Evolutionary conservation across 164 flowering plant genomes (phyloP).

Genomic region (Protea cynaroides): DNA sequence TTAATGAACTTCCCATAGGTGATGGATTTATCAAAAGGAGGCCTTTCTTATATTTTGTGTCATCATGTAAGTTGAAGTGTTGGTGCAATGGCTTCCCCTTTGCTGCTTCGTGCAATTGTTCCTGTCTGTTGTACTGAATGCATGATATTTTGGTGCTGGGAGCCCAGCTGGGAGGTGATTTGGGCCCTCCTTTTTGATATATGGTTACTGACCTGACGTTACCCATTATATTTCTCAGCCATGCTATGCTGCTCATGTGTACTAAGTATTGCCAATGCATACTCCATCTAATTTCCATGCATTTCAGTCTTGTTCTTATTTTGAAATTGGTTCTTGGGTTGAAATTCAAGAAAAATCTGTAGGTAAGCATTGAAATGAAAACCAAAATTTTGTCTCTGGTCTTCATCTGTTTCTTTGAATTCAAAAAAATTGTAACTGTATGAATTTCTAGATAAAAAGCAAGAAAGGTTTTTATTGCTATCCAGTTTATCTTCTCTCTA

Average conservation of each 20-base stretch:
- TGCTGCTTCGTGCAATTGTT: neutral
- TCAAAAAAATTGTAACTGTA: too few relatives aligned
- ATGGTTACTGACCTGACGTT: too few relatives aligned
- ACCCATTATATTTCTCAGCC: neutral
- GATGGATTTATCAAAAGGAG: neutral
- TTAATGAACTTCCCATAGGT: neutral
- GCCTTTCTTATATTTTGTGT: neutral
- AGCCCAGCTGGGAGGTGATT: conserved; percentile 4
- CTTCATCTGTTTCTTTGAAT: too few relatives aligned
- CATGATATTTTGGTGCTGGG: neutral
- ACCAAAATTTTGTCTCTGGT: too few relatives aligned
- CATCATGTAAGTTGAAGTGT: neutral
- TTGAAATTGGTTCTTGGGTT: too few relatives aligned
- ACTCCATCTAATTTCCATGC: neutral
- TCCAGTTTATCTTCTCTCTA: too few relatives aligned
- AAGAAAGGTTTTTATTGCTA: too few relatives aligned
- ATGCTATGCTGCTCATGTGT: neutral
- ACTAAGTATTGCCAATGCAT: neutral
- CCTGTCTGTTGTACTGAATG: conserved; percentile 2
- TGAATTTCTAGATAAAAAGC: too few relatives aligned
- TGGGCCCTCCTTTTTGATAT: neutral
- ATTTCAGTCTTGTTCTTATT: too few relatives aligned
- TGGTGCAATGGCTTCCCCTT: neutral
- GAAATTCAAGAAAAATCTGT: too few relatives aligned
- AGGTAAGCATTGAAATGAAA: too few relatives aligned